Base-by-base conservation (phyloP, 495 filamentous ascomycete genomes). In the Halenospora varia region DNA sequence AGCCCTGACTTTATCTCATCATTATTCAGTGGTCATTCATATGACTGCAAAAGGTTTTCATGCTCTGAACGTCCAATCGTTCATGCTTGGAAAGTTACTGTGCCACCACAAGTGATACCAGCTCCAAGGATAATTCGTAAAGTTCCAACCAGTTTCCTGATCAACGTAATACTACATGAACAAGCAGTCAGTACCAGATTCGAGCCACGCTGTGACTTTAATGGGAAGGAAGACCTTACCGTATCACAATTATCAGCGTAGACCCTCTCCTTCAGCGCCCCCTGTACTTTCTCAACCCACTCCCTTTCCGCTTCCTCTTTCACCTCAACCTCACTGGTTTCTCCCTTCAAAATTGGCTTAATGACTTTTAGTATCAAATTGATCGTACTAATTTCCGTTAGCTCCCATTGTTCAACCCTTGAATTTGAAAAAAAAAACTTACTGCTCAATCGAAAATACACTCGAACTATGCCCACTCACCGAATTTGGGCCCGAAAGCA, bases 371-470 rank as follows among this genome's bases (percentile, higher is more conserved):
- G 6, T 13, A 35, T 13, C 13, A 35, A 13, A 13, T 35, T 35
- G 13, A 35, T 35, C 4, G 29, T 13, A 13, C 29, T 35, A 6
- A 13, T 35, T 35, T 6, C 6, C 13, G 29, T 35, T 13, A 35
- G 29, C n/a, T n/a, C 29, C 6, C 6, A 47, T n/a, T 47, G 44
- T 47, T 47, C 44, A 47, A n/a, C n/a, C n/a, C n/a, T n/a, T n/a
- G n/a, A n/a, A n/a, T n/a, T n/a, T n/a, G 44, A 47, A n/a, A 47
- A n/a, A 47, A 47, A n/a, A 23, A n/a, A 47, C 44, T 47, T n/a
- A 47, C 44, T 47, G 6, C 44, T 47, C 44, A 47, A 47, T 47
- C 44, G 44, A 47, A 47, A 47, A 47, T 47, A 47, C 44, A 6
- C 4, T 6, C 6, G 44, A 47, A n/a, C 44, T 47, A 23, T 47